Base-by-base conservation (phyloP, 306 rosid species). In the Medicago ruthenica region DNA sequence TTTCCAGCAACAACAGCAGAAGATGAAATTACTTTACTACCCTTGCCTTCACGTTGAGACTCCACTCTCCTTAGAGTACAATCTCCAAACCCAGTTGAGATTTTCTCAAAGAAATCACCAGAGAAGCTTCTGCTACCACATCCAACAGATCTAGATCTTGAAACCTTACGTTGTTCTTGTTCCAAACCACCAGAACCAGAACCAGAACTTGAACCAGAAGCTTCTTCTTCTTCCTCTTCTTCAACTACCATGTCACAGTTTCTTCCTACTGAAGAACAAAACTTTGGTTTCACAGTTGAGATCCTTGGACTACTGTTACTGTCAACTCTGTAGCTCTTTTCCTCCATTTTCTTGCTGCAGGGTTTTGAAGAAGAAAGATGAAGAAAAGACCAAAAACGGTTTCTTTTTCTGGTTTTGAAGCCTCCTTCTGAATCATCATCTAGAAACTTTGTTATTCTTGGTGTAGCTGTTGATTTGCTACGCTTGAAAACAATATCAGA, bases 91-190 rank as follows among this genome's bases (percentile, higher is more conserved):
- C 97, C 99, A 20, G 96, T 90, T 2, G 99, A 95, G 84, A 95
- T 89, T 78, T 96, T 85, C 83, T 95, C 99, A 50, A 95, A 92
- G 53, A 95, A 90, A 41, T 92, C 97, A n/a, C 91, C 96, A 16
- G 99, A 95, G 80, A 95, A 92, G 88, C 99, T 95, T 44, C 97
- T 86, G 78, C 96, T 92, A 13, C 99, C 99, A 51, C 99, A 92
- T 5, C 97, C 99, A 34, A 95, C 93, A 74, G 93, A 95, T 92
- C 97, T 87, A 74, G 99, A 95, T 88, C 99, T 85, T 42, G 96
- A 95, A 50, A 90, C 97, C 73, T 88, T 90, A 5, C 93, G 81
- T 42, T 89, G 84, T 37, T 89, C 97, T 9, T 89, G 84, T 17
- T 89, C 97, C 7, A 88, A 81, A 4, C 95, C 89, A 48, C 9